Percentiles rank a stretch among this genome's conserved stretches.
Evolutionary conservation across 345 rosid genomes (phyloP).

Genomic region (Eucalyptus marginata): DNA sequence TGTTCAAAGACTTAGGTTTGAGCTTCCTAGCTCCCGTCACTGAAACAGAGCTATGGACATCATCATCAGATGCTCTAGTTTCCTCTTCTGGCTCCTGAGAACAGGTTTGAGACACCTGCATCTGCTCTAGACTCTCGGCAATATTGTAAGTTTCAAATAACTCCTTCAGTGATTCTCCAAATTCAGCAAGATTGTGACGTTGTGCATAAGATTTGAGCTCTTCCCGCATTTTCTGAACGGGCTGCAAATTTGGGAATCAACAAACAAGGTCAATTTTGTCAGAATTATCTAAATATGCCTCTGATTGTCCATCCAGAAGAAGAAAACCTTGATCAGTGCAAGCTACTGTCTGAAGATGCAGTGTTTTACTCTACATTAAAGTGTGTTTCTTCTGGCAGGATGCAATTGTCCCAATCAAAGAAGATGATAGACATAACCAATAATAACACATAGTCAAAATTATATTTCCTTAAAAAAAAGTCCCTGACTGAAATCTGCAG

Average conservation of each 20-base stretch:
- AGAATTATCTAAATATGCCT: neutral
- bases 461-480: neutral
- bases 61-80: slow-evolving; percentile 51
- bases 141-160: slow-evolving; percentile 44
- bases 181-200: slow-evolving; percentile 45
- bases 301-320: neutral
- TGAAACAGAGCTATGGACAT: slow-evolving; percentile 34
- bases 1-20: slow-evolving; percentile 46
- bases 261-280: neutral
- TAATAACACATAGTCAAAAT: neutral
- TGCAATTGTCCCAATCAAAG: neutral
- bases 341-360: neutral
- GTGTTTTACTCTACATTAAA: neutral
- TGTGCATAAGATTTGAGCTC: slow-evolving; percentile 63
- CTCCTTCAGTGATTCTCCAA: slow-evolving; percentile 38
- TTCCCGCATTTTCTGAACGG: slow-evolving; percentile 48
- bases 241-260: slow-evolving; percentile 20
- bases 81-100: slow-evolving; percentile 56
- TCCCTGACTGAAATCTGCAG: neutral
- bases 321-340: neutral
- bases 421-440: neutral
- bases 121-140: slow-evolving; percentile 33
- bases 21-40: slow-evolving; percentile 26
- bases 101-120: slow-evolving; percentile 41
- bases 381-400: neutral